Base-by-base conservation (phyloP, 208 protist species). In the Leishmania tropica region DNA sequence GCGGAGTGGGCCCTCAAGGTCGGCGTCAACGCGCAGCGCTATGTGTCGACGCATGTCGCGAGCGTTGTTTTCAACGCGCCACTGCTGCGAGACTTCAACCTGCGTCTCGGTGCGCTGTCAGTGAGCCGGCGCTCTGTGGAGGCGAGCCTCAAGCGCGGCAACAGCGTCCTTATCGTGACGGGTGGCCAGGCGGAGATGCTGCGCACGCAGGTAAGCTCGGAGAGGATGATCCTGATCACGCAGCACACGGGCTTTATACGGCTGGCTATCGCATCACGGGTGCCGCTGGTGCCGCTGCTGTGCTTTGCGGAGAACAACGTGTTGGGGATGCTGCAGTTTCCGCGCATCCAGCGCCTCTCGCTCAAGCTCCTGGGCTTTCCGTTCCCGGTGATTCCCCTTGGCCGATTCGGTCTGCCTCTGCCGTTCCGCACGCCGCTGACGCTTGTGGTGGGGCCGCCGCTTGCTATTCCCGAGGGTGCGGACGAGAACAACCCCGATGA, bases 151-250 rank as follows among this genome's bases (percentile, higher is more conserved):
- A 56, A 83, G 31, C 82, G 83, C 28, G 95, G 93, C 42, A 94
- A 95, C 85, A 94, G 93, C 75, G 79, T 89, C 7, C 24, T 97
- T 48, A 90, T 98, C 60, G 95, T 98, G 28, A 94, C 90, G 8
- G 95, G 95, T 42, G 95, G 95, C 21, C 95, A 98, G 85, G 90
- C 95, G 2, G 95, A 98, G 88, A 96, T 98, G 92, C 76, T 96
- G 51, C 87, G 89, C 80, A 92, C 92, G 35, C 17, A 78, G 78
- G 48, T 88, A 35, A 93, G 90, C 75, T 17, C 83, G 31, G 83
- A 45, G 54, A 80, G 83, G 35, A 89, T 97, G 87, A 90, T 82
- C 17, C 77, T 97, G 56, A 88, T 96, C 45, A 93, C 92, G 21
- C 90, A 96, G 47, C 95, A 98, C 84, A 84, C 85, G 37, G 95